Evolutionary conservation across 805 yeast genomes (phyloP).

Genomic region (Torulaspora gathmanii): DNA sequence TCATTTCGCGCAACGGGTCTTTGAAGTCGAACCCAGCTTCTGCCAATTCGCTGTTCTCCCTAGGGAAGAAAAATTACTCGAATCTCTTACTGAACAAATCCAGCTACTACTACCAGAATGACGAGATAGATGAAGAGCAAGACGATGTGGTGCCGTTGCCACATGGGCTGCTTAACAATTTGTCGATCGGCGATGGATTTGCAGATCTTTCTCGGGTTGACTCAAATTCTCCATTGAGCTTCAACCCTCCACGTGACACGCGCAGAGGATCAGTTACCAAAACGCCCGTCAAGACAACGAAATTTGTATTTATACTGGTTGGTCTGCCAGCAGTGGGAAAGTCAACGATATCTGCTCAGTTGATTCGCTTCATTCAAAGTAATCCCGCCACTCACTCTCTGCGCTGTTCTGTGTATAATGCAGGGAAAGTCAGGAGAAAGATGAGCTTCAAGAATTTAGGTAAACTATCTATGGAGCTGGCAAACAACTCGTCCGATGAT

Average conservation of each 20-base stretch:
- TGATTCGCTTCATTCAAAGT: conserved; percentile 51
- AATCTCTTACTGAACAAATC: conserved; percentile 18
- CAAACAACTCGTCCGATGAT: conserved; percentile 38
- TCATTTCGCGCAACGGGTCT: conserved; percentile 9
- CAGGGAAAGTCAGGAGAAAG: conserved; percentile 65
- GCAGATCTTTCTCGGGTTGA: conserved; percentile 5
- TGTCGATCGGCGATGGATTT: conserved; percentile 5
- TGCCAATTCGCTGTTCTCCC: conserved; percentile 28
- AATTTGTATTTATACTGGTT: conserved; percentile 64
- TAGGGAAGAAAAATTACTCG: conserved; percentile 20
- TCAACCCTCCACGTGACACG: conserved; percentile 11
- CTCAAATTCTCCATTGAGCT: conserved; percentile 13
- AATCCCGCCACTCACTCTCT: conserved; percentile 21
- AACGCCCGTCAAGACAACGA: conserved; percentile 22
- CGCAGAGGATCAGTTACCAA: conserved; percentile 5
- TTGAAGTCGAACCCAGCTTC: conserved; percentile 18
- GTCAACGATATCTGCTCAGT: conserved; percentile 62
- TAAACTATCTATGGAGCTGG: conserved; percentile 20
- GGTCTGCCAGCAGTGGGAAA: conserved; percentile 79
- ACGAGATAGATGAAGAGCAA: conserved; percentile 13
- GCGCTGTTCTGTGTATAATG: conserved; percentile 54
- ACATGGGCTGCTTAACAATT: conserved; percentile 7
- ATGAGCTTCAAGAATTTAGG: conserved; percentile 36
- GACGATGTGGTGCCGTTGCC: conserved; percentile 5
- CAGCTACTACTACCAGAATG: conserved; percentile 15